Evolutionary conservation across 2,329 filamentous ascomycete genomes (phyloP).

Genomic region (Colletotrichum phormii): DNA sequence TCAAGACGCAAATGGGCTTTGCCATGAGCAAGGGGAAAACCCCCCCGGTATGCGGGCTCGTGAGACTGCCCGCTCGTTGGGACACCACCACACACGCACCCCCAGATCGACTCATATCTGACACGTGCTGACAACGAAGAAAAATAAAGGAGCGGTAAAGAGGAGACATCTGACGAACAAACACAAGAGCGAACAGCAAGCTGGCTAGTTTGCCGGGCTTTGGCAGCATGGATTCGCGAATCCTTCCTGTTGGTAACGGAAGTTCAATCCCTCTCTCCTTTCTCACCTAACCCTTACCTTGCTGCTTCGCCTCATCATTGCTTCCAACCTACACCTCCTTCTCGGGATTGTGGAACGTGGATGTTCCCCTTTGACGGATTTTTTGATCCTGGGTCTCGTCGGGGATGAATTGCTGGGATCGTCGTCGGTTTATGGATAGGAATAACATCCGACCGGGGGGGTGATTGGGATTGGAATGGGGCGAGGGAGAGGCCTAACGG

Average conservation of each 20-base stretch:
- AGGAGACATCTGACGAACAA: background rate
- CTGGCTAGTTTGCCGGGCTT: background rate
- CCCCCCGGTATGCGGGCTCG: background rate
- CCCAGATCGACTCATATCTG: background rate
- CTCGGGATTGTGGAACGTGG: background rate
- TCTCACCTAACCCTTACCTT: background rate
- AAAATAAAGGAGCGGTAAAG: background rate
- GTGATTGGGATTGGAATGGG: too few relatives aligned
- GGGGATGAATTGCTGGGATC: slow-evolving; percentile 28
- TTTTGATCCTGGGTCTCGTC: background rate
- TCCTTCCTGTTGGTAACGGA: slow-evolving; percentile 1
- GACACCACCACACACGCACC: too few relatives aligned
- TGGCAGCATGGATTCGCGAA: background rate
- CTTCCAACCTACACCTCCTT: background rate
- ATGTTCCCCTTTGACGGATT: background rate
- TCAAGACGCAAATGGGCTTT: background rate
- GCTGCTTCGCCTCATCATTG: background rate
- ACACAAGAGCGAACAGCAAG: background rate
- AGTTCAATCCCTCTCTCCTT: background rate
- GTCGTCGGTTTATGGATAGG: slow-evolving; percentile 8
- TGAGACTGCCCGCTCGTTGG: background rate
- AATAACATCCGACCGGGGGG: background rate
- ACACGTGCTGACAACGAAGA: background rate
- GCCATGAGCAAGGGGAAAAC: background rate
- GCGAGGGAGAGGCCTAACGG: background rate